Conservation (phyloP, 495 filamentous ascomycete genomes). For the Daldinia childiae region DNA sequence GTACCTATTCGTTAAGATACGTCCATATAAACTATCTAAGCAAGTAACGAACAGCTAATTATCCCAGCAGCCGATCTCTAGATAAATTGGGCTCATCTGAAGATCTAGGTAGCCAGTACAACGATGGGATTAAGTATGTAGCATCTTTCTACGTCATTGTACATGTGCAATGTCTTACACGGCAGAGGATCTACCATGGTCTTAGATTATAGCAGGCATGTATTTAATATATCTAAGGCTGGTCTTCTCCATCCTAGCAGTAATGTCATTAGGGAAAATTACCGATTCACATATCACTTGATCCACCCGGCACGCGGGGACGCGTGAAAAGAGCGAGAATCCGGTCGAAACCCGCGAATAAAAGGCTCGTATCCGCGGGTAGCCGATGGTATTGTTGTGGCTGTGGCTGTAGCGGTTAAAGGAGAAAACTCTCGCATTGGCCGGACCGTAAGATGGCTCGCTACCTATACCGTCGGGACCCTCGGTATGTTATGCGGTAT, state of each 20-base stretch:
- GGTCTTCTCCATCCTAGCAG: neutral
- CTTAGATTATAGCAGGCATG: neutral
- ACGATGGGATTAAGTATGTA: neutral
- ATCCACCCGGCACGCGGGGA: neutral
- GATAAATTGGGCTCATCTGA: neutral
- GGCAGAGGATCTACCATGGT: neutral
- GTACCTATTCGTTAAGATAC: neutral
- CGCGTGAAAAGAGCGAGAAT: neutral
- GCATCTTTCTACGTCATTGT: neutral
- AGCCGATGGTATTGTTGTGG: neutral
- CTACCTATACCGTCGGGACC: neutral
- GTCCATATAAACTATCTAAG: neutral
- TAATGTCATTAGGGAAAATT: neutral
- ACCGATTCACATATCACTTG: conserved; percentile 1
- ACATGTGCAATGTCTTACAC: neutral
- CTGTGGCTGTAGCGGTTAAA: conserved; percentile 2
- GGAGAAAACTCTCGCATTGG: neutral
- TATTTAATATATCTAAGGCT: conserved; percentile 29
- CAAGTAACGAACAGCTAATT: neutral
- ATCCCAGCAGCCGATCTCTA: neutral
- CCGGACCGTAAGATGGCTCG: neutral
- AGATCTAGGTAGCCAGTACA: neutral
- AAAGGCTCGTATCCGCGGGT: neutral
- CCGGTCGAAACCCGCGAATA: neutral
- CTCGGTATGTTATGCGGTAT: conserved; percentile 1